Conservation (phyloP, 2,329 filamentous ascomycete genomes). For the Phoma sp. region DNA sequence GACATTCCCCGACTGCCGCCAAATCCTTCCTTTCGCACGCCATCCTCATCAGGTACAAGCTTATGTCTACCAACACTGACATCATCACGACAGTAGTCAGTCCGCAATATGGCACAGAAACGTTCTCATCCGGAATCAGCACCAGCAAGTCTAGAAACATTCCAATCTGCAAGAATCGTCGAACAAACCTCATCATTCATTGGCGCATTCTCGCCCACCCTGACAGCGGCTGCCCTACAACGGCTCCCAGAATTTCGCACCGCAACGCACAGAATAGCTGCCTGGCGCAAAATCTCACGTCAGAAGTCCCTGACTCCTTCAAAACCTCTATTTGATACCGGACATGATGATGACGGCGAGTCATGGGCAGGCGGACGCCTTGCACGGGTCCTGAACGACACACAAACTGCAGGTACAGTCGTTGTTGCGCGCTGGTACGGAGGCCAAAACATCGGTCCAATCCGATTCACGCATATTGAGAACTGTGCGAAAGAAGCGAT, state of each 20-base stretch:
- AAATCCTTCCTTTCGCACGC: constrained; percentile 17
- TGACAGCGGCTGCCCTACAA: constrained; percentile 51
- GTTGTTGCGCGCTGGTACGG: constrained; percentile 64
- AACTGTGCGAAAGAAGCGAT: constrained; percentile 56
- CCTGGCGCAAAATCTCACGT: constrained; percentile 56
- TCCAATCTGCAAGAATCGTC: constrained; percentile 53
- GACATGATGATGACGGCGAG: constrained; percentile 62
- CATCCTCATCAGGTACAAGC: constrained; percentile 4
- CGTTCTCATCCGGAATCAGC: constrained; percentile 31
- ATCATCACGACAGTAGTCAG: constrained; percentile 1
- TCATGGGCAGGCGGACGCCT: constrained; percentile 57
- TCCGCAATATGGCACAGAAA: constrained; percentile 39
- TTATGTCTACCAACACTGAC: not conserved
- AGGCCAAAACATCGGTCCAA: constrained; percentile 59
- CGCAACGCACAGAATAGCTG: constrained; percentile 59
- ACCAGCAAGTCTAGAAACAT: constrained; percentile 41
- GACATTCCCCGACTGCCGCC: constrained; percentile 21
- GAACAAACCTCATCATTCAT: constrained; percentile 60
- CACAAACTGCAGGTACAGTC: constrained; percentile 53
- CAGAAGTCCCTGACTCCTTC: constrained; percentile 53
- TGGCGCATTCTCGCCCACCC: constrained; percentile 56
- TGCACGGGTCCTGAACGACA: constrained; percentile 54
- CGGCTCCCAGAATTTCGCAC: constrained; percentile 50
- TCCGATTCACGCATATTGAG: constrained; percentile 61
- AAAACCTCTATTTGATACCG: constrained; percentile 50